Evolutionary conservation across 345 rosid species (phyloP), one percentile per base, ranked within the genome.

Genomic region (Conringia planisiliqua): DNA sequence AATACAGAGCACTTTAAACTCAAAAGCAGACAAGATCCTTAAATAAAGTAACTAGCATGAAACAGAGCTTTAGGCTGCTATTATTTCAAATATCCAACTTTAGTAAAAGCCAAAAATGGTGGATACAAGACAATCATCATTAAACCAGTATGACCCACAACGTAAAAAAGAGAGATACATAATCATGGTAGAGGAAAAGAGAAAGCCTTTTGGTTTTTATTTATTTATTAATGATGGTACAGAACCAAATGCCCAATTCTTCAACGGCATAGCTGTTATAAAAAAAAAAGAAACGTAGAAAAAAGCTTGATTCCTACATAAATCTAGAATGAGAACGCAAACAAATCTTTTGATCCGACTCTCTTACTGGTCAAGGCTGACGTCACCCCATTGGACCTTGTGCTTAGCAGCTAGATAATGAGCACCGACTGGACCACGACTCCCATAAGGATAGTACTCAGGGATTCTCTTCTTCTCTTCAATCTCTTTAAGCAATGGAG

Each of bases 351-450:
- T 48, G 66, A 40, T 48, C 3, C 4, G 16, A 27, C 40, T 48
- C 10, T 27, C 56, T 80, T 76, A 89, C 70, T 83, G 90, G 60
- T 92, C 91, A 66, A 83, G 8, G 46, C 87, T 80, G n/a, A 92
- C 73, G 59, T 92, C 99, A 11, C 97, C 99, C 99, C 99, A 95
- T 47, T 84, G 88, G 54, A 95, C 97, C 11, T 90, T 90, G 84
- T 95, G 84, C 79, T 84, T 85, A 33, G 99, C 99, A 5, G 99
- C 96, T 44, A 95, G 97, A 77, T 95, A 95, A 78, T 95, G 99
- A 62, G 99, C 99, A 54, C 98, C 99, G 0, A 92, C 98, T 12
- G 99, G 98, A 65, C 99, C 99, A 42, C 99, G 92, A 73, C 98
- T 95, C n/a, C 99, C 97, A 10, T 90, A 88, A 51, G 99, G 99